Percentiles rank a stretch among this genome's conserved stretches.
phyloP scores from a whole-genome alignment of 768 basidiomycete genomes.

The Lentinula boryana region DNA sequence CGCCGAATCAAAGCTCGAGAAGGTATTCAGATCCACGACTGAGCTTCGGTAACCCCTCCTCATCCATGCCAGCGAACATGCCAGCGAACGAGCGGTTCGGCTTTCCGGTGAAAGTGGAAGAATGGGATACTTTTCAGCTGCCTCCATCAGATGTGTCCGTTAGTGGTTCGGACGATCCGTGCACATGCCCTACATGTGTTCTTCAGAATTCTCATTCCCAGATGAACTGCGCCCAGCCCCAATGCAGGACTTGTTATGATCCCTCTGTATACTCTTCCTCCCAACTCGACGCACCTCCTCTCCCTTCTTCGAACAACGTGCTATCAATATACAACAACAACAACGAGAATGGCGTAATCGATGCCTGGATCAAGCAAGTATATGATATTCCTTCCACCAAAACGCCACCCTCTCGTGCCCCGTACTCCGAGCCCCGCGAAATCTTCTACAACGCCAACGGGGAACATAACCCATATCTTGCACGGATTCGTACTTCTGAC shows the following conservation, averaged over 20 bases:
- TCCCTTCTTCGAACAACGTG: slow-evolving; percentile 30
- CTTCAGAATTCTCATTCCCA: slow-evolving; percentile 22
- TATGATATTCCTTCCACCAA: background rate
- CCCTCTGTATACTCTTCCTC: slow-evolving; percentile 46
- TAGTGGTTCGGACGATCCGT: slow-evolving; percentile 39
- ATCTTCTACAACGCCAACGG: background rate
- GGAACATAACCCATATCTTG: background rate
- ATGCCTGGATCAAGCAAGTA: slow-evolving; percentile 56
- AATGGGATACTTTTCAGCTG: background rate
- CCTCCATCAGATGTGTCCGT: slow-evolving; percentile 7
- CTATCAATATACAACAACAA: slow-evolving; percentile 20
- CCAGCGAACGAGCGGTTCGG: background rate
- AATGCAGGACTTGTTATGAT: slow-evolving; percentile 49
- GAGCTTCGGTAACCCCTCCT: background rate
- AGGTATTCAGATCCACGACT: background rate
- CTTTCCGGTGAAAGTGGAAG: background rate
- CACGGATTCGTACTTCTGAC: background rate
- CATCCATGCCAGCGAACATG: background rate
- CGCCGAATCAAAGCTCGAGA: background rate
- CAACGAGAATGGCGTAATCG: slow-evolving; percentile 27
- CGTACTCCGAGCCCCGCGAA: background rate
- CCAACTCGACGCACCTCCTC: slow-evolving; percentile 21
- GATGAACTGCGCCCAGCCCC: slow-evolving; percentile 30
- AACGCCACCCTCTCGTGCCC: background rate
- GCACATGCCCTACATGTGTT: slow-evolving; percentile 36